phyloP scores from a whole-genome alignment of 441 rosid species.

The Viola pubescens region DNA sequence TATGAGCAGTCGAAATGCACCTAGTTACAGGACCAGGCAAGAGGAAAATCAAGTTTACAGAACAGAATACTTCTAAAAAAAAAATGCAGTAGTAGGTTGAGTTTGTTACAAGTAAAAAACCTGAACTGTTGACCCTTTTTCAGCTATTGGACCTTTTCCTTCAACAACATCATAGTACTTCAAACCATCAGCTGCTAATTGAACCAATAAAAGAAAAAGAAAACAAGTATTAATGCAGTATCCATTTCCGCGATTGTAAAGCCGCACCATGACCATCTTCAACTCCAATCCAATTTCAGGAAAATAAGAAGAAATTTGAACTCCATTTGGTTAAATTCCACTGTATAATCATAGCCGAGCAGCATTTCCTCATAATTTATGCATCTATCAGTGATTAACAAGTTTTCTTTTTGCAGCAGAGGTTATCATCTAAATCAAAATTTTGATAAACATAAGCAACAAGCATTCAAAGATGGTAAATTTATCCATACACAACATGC shows the following conservation, averaged over 20 bases:
- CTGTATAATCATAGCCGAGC: not conserved
- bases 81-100: not conserved
- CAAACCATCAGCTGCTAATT: slow-evolving; percentile 64
- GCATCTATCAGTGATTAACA: not conserved
- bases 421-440: too few species aligned
- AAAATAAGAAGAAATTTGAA: too few species aligned
- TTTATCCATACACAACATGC: too few species aligned
- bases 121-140: slow-evolving; percentile 73
- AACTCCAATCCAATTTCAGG: too few species aligned
- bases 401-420: too few species aligned
- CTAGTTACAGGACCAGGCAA: slow-evolving; percentile 21
- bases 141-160: slow-evolving; percentile 78
- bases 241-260: not conserved
- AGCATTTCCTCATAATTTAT: not conserved
- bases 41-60: not conserved
- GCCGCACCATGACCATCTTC: too few species aligned
- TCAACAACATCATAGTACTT: slow-evolving; percentile 73
- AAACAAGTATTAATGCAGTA: not conserved
- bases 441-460: too few species aligned
- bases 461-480: too few species aligned
- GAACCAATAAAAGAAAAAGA: not conserved
- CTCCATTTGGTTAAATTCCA: too few species aligned
- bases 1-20: slow-evolving; percentile 90
- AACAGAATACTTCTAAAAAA: not conserved
- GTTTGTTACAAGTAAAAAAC: slow-evolving; percentile 25